Evolutionary conservation across 1,284 basidiomycete genomes (phyloP).

Genomic region (Trametes polyzona): DNA sequence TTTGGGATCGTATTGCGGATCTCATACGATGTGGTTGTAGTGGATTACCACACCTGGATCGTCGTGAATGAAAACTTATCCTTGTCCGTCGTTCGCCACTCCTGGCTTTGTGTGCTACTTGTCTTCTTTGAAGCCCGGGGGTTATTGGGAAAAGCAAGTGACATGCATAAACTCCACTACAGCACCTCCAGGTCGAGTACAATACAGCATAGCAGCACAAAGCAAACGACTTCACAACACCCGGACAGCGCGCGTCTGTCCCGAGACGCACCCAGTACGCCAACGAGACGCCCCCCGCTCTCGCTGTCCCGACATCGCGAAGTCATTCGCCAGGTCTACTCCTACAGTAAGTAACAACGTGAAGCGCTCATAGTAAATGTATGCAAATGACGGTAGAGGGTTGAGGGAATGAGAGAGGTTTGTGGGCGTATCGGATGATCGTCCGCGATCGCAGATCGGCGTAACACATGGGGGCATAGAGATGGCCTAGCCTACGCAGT

Average conservation of each 20-base stretch:
- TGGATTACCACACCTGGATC: too few species aligned
- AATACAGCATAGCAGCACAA: neutral
- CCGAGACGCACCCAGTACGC: conserved; percentile 11
- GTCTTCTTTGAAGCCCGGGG: too few species aligned
- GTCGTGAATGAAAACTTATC: too few species aligned
- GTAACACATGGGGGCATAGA: conserved; percentile 6
- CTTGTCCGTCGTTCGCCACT: too few species aligned
- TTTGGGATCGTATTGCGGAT: neutral
- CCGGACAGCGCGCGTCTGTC: conserved; percentile 4
- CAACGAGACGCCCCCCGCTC: conserved; percentile 13
- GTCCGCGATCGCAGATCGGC: conserved; percentile 23
- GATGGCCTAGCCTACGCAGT: neutral
- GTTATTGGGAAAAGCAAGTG: too few species aligned
- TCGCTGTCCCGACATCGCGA: neutral
- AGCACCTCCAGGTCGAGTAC: too few species aligned
- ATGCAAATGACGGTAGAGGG: too few species aligned
- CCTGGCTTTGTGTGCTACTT: too few species aligned
- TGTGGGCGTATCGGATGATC: neutral
- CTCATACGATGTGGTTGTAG: too few species aligned
- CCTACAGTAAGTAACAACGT: neutral
- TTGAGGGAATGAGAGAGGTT: too few species aligned
- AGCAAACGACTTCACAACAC: neutral
- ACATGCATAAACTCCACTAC: too few species aligned
- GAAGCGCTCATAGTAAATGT: neutral
- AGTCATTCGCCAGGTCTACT: too few species aligned